Conservation (phyloP, 1,139 yeast genomes). For the Geotrichum candidum region DNA sequence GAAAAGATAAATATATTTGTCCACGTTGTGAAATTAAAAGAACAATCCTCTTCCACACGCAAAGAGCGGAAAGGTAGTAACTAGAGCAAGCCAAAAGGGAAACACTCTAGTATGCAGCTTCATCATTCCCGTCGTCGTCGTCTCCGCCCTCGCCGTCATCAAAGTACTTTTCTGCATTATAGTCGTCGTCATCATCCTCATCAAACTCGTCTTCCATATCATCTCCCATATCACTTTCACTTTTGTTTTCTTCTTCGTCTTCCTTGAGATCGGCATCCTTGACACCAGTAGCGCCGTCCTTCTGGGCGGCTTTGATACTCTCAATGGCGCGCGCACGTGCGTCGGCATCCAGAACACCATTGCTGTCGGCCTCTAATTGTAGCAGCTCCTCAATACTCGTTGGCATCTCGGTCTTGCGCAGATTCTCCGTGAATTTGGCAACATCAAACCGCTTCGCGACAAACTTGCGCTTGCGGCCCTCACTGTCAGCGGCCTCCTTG, state of each 20-base stretch:
- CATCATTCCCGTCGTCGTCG: constrained; percentile 48
- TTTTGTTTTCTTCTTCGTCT: constrained; percentile 42
- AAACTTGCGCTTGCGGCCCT: constrained; percentile 25
- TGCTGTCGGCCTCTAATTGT: constrained; percentile 52
- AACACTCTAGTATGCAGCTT: constrained; percentile 57
- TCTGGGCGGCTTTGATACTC: constrained; percentile 17
- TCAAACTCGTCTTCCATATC: constrained; percentile 77
- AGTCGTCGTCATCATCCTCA: constrained; percentile 67
- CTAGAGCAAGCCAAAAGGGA: not conserved
- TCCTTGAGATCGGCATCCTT: constrained; percentile 43
- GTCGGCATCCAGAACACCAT: constrained; percentile 35
- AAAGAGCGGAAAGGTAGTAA: not conserved
- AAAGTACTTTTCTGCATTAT: constrained; percentile 53
- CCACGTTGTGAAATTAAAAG: no score
- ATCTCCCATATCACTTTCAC: constrained; percentile 61
- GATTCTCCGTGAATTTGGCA: constrained; percentile 29
- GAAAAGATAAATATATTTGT: no score
- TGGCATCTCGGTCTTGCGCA: constrained; percentile 37
- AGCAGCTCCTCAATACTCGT: constrained; percentile 45
- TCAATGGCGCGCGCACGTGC: constrained; percentile 35
- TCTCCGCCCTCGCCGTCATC: constrained; percentile 43
- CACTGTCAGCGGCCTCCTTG: constrained; percentile 36
- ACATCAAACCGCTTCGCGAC: constrained; percentile 24
- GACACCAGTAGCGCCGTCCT: constrained; percentile 26
- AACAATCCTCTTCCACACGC: no score